Evolutionary conservation across 352 stramenopile genomes (phyloP), one percentile per base, ranked within the genome.

Genomic region (Pythium graminicola): DNA sequence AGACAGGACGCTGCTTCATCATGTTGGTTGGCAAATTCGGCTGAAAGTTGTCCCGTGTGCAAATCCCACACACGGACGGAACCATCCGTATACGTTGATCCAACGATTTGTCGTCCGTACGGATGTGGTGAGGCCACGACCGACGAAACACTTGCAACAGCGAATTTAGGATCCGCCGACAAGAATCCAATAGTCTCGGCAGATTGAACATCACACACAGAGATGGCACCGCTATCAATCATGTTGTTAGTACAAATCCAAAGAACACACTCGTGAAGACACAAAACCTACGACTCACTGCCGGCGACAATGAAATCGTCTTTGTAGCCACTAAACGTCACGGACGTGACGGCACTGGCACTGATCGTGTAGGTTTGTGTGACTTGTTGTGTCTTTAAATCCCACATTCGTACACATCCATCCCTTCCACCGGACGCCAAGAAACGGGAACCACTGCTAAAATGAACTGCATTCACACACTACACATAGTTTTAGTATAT

Each of bases 351-450:
- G 19, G 70, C 57, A 32, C 73, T 90, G 11, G 75, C 64, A 47
- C 76, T 81, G 48, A 84, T 69, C 41, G 57, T 73, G 52, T 86
- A 88, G 17, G 57, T 70, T 55, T 90, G 76, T 31, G 70, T 80
- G 28, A 86, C 53, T 40, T 88, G 70, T 38, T 88, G 79, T 4
- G 74, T 83, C 51, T 90, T 90, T 19, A 90, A 63, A 28, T 88
- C 76, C 79, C 76, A 90, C 11, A 90, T 73, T 20, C 67, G 73
- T 40, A 86, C 62, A 20, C 62, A 80, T 11, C 79, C 74, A 31
- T 89, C 76, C 19, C 50, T 67, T 3, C 79, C 72, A 1, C 72
- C 79, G 0, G 76, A 82, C 1, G 71, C 75, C 8, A 89, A 63
- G 46, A 87, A 89, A 13, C 79, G 64, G 3, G 76, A 89, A 22